Evolutionary conservation across 1,284 basidiomycete species (phyloP), one percentile per base, ranked within the genome.

Genomic region (Pseudomicrostroma phylloplanum): DNA sequence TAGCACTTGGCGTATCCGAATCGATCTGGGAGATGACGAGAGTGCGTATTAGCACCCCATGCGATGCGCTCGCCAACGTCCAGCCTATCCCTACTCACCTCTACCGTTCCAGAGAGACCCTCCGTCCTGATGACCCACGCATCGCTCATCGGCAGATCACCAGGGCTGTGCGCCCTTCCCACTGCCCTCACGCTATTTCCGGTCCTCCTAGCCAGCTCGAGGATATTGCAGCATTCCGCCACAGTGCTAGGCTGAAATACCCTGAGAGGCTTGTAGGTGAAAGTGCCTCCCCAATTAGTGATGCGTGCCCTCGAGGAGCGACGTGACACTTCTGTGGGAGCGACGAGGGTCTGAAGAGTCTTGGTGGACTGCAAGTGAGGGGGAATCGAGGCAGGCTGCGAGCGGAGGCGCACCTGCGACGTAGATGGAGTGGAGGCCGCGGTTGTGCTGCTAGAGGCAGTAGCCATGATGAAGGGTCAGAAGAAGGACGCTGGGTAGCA

Each of bases 141-240:
- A 23, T 73, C 69, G 23, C 69, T 76, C 59, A 76, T 71, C 36
- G 70, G 68, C 58, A 97, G 83, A 81, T 97, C 94, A 77, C 88
- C 90, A 11, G 94, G 96, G 67, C 88, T 90, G 81, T 97, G 94
- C 0, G 92, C 92, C 9, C 91, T 86, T 9, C 93, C 94, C 30
- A 88, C 88, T 0, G 91, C 89, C 60, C 92, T 86, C 43, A 97
- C 83, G 36, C 84, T 83, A 68, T 85, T 86, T 12, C 84, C 82
- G 73, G 90, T 86, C 53, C 89, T 82, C 13, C 88, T 83, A 0
- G 92, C 92, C 25, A 92, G 86, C 80, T 92, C 91, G 39, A 98
- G 83, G 54, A 94, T 83, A 67, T 87, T 84, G 51, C 85, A 83
- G 73, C 91, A 90, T 61, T 97, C 85, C 65, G 85, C 80, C 46